Base-by-base conservation (phyloP, 2,329 filamentous ascomycete genomes). In the Chaetothyriales sp. region DNA sequence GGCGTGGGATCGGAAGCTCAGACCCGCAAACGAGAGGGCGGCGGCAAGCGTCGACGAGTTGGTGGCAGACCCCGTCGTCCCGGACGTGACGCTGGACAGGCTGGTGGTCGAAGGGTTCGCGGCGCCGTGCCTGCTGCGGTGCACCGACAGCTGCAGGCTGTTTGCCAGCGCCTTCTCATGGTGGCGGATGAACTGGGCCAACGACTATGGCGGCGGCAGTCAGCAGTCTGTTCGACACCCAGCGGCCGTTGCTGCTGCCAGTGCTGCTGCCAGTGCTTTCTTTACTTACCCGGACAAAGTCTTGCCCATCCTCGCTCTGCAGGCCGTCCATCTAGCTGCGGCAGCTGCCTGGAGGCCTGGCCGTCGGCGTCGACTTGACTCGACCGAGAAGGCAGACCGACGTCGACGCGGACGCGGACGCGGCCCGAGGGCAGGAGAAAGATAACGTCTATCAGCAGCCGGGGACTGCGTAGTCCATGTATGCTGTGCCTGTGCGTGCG, bases 111-210 rank as follows among this genome's bases (percentile, higher is more conserved):
- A 73, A 19, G 81, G 73, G 5, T 78, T 72, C 43, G 73, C 71
- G n/a, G 75, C 74, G 50, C 65, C 61, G 56, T 80, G 77, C 63
- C 86, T 81, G 40, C 86, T 81, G 40, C 56, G 48, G 47, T 61
- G 59, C 40, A 60, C 59, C 67, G 84, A 83, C 62, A 94, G 77
- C 69, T 95, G 90, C 57, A 95, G 75, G 62, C 90, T 90, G 73
- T 97, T 97, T 66, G 92, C 92, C 57, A 98, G 80, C 40, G 89
- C 90, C 72, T 94, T 94, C 71, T 98, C 92, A 74, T 98, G 89
- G 51, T 89, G 95, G 57, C 89, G 88, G 70, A 98, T 89, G 71
- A 95, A 97, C 71, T 84, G 84, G 66, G 90, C 89, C 67, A 98
- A 78, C 77, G 94, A 92, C 90, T 95, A 46, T n/a, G 7, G 33